phyloP scores from a whole-genome alignment of 192 early-diverging fungal genomes.

The Gamsiella multidivaricata region DNA sequence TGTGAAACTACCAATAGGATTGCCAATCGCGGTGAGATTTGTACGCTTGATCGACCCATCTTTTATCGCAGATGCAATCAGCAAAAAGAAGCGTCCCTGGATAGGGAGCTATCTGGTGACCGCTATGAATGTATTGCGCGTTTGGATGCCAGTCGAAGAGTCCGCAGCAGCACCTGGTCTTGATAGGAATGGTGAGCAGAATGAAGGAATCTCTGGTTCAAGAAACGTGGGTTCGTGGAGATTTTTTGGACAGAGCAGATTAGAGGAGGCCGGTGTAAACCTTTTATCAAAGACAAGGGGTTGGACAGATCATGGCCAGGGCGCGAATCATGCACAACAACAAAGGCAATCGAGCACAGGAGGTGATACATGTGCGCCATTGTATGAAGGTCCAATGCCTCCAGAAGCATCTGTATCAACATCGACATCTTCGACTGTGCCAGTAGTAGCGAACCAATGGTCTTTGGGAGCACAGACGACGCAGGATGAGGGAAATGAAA shows the following conservation, averaged over 20 bases:
- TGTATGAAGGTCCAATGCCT: neutral
- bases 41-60: slow-evolving; percentile 49
- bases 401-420: neutral
- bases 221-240: slow-evolving; percentile 19
- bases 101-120: slow-evolving; percentile 51
- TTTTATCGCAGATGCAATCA: slow-evolving; percentile 44
- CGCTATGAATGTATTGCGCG: slow-evolving; percentile 53
- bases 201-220: neutral
- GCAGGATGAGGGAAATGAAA: neutral
- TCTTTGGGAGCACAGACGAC: no score
- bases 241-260: slow-evolving; percentile 20
- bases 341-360: no score
- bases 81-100: slow-evolving; percentile 33
- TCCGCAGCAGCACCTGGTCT: neutral
- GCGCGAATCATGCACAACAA: no score
- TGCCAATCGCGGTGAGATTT: slow-evolving; percentile 40
- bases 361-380: no score
- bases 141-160: slow-evolving; percentile 17
- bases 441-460: no score
- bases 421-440: neutral
- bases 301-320: neutral
- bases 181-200: neutral
- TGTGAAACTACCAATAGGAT: slow-evolving; percentile 23
- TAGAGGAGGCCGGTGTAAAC: slow-evolving; percentile 28
- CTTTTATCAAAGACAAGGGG: neutral